Evolutionary conservation across 768 basidiomycete species (phyloP).

Genomic region (Suillus ampliporus): DNA sequence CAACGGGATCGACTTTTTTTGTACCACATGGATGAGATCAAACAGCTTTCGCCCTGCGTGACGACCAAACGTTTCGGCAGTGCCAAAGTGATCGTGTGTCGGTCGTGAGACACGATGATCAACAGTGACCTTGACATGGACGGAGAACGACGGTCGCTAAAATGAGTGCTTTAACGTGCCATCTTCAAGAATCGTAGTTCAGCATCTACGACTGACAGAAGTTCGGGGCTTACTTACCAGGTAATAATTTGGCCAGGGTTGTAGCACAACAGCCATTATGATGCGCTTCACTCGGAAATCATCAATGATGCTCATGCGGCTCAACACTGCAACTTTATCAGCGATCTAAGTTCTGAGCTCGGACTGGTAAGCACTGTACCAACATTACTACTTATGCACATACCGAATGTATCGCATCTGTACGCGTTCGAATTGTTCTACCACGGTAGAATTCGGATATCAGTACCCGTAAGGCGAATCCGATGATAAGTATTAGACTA

Average conservation of each 20-base stretch:
- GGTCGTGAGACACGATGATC: neutral
- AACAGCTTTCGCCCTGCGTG: neutral
- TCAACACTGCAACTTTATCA: conserved; percentile 2
- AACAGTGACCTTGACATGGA: neutral
- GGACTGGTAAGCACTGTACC: neutral
- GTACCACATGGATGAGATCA: neutral
- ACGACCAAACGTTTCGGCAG: conserved; percentile 1
- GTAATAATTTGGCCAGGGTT: neutral
- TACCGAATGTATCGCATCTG: neutral
- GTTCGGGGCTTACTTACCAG: neutral
- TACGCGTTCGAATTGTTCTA: neutral
- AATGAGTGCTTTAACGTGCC: neutral
- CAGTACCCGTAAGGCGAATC: neutral
- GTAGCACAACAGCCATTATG: neutral
- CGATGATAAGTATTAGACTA: too few relatives aligned
- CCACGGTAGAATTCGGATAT: neutral
- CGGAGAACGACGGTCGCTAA: too few relatives aligned
- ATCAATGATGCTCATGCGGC: neutral
- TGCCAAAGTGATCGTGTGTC: neutral
- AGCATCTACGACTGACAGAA: too few relatives aligned
- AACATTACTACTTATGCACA: neutral
- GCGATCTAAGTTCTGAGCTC: neutral
- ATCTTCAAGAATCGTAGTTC: neutral
- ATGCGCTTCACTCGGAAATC: neutral
- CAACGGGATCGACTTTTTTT: neutral